Evolutionary conservation across 768 basidiomycete species (phyloP).

Genomic region (Suillus subalutaceus): DNA sequence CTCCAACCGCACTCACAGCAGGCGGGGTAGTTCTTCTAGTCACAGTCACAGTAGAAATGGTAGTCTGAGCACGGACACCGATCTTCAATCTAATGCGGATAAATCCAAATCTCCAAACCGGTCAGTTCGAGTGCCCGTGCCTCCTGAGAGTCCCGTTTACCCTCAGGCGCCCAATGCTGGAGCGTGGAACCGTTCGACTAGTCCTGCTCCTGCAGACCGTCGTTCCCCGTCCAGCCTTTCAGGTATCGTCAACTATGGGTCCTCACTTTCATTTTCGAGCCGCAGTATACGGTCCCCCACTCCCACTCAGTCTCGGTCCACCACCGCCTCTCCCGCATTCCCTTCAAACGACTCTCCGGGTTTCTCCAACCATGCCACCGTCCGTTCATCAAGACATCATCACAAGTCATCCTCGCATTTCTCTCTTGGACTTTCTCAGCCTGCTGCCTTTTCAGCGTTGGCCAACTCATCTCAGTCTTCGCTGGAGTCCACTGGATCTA

Average conservation of each 20-base stretch:
- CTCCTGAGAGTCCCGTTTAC: conserved; percentile 61
- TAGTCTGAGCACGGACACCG: conserved; percentile 52
- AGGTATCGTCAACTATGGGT: conserved; percentile 48
- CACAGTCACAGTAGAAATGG: conserved; percentile 61
- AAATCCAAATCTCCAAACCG: conserved; percentile 48
- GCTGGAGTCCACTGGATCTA: conserved; percentile 78
- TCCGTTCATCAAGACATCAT: conserved; percentile 60
- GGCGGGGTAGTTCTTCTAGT: conserved; percentile 29
- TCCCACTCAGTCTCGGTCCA: conserved; percentile 68
- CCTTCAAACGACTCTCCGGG: conserved; percentile 30
- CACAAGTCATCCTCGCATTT: conserved; percentile 51
- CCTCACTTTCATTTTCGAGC: conserved; percentile 44
- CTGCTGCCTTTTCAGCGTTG: conserved; percentile 69
- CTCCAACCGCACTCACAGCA: conserved; percentile 33
- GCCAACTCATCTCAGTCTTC: conserved; percentile 80
- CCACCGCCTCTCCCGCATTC: conserved; percentile 51
- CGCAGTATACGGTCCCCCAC: conserved; percentile 61
- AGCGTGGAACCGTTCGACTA: conserved; percentile 32
- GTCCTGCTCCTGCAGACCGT: conserved; percentile 37
- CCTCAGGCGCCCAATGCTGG: conserved; percentile 30
- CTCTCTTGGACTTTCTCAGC: conserved; percentile 52
- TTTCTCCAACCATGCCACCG: conserved; percentile 38
- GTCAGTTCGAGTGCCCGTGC: conserved; percentile 55
- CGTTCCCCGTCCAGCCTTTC: conserved; percentile 52
- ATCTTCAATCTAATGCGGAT: conserved; percentile 28